Evolutionary conservation across 1,139 yeast genomes (phyloP).

Genomic region (Arxiozyma heterogenica): DNA sequence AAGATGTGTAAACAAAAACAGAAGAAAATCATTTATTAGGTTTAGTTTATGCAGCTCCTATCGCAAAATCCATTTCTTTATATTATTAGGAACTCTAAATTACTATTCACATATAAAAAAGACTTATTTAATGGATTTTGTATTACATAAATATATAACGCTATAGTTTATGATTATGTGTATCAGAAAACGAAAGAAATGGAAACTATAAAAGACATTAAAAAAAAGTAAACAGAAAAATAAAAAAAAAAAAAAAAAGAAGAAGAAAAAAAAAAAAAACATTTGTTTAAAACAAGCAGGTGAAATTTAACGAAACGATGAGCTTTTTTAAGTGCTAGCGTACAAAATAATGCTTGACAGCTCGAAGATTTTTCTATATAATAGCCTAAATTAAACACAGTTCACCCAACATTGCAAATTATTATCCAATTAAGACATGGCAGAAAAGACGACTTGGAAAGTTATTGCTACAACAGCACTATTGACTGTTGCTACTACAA

Average conservation of each 20-base stretch:
- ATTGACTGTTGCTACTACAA: constrained; percentile 22
- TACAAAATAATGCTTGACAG: too few species aligned
- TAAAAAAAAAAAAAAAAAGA: too few species aligned
- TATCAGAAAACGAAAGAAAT: not conserved
- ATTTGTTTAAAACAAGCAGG: not conserved
- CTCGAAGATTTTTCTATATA: too few species aligned
- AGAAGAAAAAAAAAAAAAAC: too few species aligned
- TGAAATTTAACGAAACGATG: too few species aligned
- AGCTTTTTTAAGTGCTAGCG: too few species aligned
- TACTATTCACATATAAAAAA: too few species aligned
- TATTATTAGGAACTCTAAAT: not conserved
- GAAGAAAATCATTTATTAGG: not conserved
- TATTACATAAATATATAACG: too few species aligned
- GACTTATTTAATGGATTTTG: not conserved
- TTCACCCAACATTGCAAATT: too few species aligned
- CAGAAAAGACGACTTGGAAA: constrained; percentile 21
- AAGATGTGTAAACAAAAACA: constrained; percentile 26
- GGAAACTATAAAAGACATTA: too few species aligned
- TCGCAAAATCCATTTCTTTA: not conserved
- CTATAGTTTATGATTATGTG: not conserved
- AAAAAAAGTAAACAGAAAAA: too few species aligned
- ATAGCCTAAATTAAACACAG: too few species aligned
- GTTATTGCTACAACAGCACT: constrained; percentile 24
- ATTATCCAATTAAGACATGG: constrained; percentile 1
- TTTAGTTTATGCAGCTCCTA: not conserved